Conservation (phyloP, 225 moss, liverwort and hornwort genomes). For the Sphagnum contortum region DNA sequence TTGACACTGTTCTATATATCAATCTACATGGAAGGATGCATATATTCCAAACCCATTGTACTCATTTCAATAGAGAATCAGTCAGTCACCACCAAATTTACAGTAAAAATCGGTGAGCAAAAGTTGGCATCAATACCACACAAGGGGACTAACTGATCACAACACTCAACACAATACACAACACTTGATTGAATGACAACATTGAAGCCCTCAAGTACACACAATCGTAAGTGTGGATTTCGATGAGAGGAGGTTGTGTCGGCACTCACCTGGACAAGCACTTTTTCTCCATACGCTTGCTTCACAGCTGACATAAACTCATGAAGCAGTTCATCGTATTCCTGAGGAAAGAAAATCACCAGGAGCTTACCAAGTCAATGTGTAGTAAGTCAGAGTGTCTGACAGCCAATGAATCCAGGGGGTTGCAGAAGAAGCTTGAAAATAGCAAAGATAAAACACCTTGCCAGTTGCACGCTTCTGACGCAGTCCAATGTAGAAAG, state of each 20-base stretch:
- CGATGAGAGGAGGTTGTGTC: too few species aligned
- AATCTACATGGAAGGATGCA: not conserved
- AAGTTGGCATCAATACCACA: conserved; percentile 7
- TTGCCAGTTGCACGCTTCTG: conserved; percentile 58
- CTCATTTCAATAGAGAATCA: too few species aligned
- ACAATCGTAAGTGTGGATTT: too few species aligned
- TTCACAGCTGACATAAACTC: not conserved
- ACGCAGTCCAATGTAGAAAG: conserved; percentile 72
- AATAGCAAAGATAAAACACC: conserved; percentile 18
- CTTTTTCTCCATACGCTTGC: not conserved
- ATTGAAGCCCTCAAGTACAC: too few species aligned
- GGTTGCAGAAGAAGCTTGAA: not conserved
- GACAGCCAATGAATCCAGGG: too few species aligned
- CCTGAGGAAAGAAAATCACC: not conserved
- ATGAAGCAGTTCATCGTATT: not conserved
- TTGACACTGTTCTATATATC: too few species aligned
- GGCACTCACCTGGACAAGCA: too few species aligned
- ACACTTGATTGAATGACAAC: too few species aligned
- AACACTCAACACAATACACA: not conserved
- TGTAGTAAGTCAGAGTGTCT: too few species aligned
- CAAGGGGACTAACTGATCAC: conserved; percentile 3
- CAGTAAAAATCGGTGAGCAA: not conserved
- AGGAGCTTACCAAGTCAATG: too few species aligned
- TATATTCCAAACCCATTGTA: too few species aligned
- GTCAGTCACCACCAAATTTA: too few species aligned